phyloP scores from a whole-genome alignment of 306 rosid genomes.

The Quercus bicolor region DNA sequence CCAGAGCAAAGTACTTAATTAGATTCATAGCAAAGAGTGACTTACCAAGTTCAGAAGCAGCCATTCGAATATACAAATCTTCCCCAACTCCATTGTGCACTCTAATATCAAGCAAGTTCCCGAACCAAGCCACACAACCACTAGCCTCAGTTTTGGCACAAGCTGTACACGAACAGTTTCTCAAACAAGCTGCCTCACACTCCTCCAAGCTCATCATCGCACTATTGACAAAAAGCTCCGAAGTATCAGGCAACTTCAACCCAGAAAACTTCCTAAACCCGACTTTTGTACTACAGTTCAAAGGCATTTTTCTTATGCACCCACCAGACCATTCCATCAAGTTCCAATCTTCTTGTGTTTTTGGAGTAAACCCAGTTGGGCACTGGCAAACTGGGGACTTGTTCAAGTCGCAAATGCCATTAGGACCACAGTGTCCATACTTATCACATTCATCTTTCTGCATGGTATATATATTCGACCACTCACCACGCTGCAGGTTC shows the following conservation, averaged over 20 bases:
- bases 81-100: constrained; percentile 26
- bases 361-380: constrained; percentile 36
- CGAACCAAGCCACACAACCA: constrained; percentile 42
- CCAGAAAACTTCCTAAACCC: constrained; percentile 25
- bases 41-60: constrained; percentile 38
- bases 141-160: constrained; percentile 28
- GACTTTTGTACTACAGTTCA: constrained; percentile 15
- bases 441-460: constrained; percentile 36
- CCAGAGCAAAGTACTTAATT: neutral
- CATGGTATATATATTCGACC: constrained; percentile 23
- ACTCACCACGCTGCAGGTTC: constrained; percentile 14
- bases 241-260: constrained; percentile 40
- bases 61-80: constrained; percentile 37
- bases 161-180: constrained; percentile 41
- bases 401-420: constrained; percentile 24
- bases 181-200: constrained; percentile 34
- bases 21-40: neutral
- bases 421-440: constrained; percentile 43
- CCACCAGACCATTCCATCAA: constrained; percentile 26
- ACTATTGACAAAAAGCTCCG: constrained; percentile 11
- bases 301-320: constrained; percentile 17
- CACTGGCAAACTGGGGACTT: constrained; percentile 27
- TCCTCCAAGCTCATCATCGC: constrained; percentile 13
- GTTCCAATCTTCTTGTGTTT: constrained; percentile 16
- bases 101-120: constrained; percentile 32